Percentiles rank a stretch among this genome's conserved stretches.
These are phyloP conservation scores for Suillus placidus DNA, from an alignment of 768 basidiomycete genomes.

Conservation along the genomic window DNA sequence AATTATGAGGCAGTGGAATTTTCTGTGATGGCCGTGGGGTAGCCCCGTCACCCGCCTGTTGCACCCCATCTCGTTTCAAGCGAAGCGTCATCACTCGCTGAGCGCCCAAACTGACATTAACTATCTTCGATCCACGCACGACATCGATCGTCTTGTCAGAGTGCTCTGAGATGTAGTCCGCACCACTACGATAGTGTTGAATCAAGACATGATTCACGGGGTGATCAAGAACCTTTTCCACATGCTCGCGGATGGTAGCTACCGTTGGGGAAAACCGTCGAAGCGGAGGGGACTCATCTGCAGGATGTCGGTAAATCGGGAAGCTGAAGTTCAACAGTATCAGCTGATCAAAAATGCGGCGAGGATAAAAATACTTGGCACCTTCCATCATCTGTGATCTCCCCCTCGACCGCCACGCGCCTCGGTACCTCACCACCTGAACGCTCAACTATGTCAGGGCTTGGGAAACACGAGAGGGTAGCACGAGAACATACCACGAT, in stretches of 20 bases:
- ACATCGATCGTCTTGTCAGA: conserved; percentile 88
- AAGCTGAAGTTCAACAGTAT: conserved; percentile 42
- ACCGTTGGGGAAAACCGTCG: conserved; percentile 71
- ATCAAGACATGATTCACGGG: conserved; percentile 85
- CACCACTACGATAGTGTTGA: conserved; percentile 77
- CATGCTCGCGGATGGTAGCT: conserved; percentile 60
- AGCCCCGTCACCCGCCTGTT: conserved; percentile 20
- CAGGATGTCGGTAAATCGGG: conserved; percentile 82
- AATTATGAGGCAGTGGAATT: conserved; percentile 77
- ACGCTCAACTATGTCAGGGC: conserved; percentile 7
- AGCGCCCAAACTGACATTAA: conserved; percentile 82
- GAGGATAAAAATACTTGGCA: conserved; percentile 27
- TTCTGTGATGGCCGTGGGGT: conserved; percentile 52
- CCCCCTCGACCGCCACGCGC: conserved; percentile 63
- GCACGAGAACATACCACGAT: conserved; percentile 53
- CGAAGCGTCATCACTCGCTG: conserved; percentile 78
- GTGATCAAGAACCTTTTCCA: conserved; percentile 59
- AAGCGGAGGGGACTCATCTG: conserved; percentile 75
- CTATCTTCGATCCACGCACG: conserved; percentile 70
- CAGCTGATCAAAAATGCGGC: conserved; percentile 8
- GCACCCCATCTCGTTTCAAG: conserved; percentile 53
- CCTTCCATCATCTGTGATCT: conserved; percentile 55
- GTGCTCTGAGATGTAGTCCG: conserved; percentile 85
- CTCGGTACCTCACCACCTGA: conserved; percentile 75
- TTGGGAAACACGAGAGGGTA: conserved; percentile 4